Evolutionary conservation across 495 filamentous ascomycete genomes (phyloP), one percentile per base, ranked within the genome.

Genomic region (Penicillium taxi): DNA sequence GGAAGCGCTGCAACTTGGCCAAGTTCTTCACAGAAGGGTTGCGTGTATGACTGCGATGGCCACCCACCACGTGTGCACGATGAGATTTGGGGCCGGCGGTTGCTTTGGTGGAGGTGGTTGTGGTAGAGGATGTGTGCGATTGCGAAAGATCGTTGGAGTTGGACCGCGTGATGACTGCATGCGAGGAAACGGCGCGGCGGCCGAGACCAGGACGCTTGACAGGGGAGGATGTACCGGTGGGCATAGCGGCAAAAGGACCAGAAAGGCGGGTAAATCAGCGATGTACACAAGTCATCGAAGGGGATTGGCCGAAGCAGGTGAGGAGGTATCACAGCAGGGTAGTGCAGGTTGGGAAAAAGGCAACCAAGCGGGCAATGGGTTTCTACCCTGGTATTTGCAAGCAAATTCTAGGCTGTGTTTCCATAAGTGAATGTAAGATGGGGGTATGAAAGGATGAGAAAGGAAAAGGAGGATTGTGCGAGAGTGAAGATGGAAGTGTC

Each of bases 201-300:
- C 55, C 64, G 45, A 70, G 53, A 36, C 56, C 66, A 27, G 66
- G 66, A 49, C 66, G 64, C 57, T 67, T 70, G 37, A 63, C 61
- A 22, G 66, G 64, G 36, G 66, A 68, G 11, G 64, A 55, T n/a
- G 57, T 63, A 37, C 45, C 60, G 47, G 52, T 64, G 42, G 63
- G 63, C 63, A 66, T 66, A 52, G 56, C 55, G 53, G 50, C 41
- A 51, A 42, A 34, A 38, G 35, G 35, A 35, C 40, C 36, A 26
- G 44, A 50, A 27, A 43, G 45, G 43, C 42, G 46, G 44, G 41
- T 48, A 53, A n/a, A 48, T 53, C 44, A 46, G 30, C 33, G 35
- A 45, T 35, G 32, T 36, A 40, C 45, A 45, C 48, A 21, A 48
- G 31, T 34, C 45, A 45, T 53, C 44, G 50, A 53, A 43, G 50